Base-by-base conservation (phyloP, 2,329 filamentous ascomycete species). In the Penicillium sp. region DNA sequence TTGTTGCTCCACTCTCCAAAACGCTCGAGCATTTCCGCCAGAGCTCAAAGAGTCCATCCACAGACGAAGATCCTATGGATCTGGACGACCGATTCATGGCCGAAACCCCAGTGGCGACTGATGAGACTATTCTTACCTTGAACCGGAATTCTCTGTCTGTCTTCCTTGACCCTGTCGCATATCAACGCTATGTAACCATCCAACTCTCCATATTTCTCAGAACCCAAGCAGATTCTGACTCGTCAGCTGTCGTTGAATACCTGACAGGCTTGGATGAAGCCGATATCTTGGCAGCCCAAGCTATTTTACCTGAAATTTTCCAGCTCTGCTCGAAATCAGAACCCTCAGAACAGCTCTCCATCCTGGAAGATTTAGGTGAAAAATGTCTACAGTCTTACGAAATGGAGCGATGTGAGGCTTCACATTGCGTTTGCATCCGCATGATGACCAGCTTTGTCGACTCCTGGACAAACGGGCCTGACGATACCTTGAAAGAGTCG, bases 351-450 rank as follows among this genome's bases (percentile, higher is more conserved):
- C 70, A 78, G 15, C 73, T 80, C 23, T 69, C 65, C 5, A 64
- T 86, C 6, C 69, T 86, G 13, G 77, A 79, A 51, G 71, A 77
- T 58, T 66, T 83, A 38, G 81, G 76, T 21, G 77, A 81, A 52
- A 74, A 75, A 31, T 76, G 83, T 42, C 70, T 86, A 3, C 73
- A 76, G 48, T 77, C 80, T 3, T 83, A 86, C 57, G 82, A 85
- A 29, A 88, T 88, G 66, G 85, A 87, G 57, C 85, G 86, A 62
- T 93, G 89, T 60, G 93, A 97, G 75, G 84, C 87, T 21, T 86
- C 89, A 4, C 78, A 91, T 49, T 83, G 82, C 44, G 78, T 87
- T 19, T 88, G 86, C 61, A 80, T 96, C 25, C 84, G 88, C 47
- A 77, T 90, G 54, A 82, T 96, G 70, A 78, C 83, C 51, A 84